Evolutionary conservation across 2,329 filamentous ascomycete species (phyloP).

Genomic region (Fusarium circinatum): DNA sequence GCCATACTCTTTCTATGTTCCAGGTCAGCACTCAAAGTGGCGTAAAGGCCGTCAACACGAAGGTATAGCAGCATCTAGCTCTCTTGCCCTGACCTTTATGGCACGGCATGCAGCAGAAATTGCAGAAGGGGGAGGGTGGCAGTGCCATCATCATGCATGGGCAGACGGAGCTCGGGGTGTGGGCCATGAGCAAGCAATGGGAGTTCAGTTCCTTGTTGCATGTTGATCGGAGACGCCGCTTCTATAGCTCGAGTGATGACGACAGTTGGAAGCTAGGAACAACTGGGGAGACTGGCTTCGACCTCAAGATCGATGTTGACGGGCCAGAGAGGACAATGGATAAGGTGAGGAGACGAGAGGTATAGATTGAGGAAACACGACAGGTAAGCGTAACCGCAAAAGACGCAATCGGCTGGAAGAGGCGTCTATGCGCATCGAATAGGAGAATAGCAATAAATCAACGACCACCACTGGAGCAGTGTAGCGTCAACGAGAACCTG

Average conservation of each 20-base stretch:
- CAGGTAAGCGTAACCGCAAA: neutral
- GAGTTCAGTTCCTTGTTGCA: constrained; percentile 2
- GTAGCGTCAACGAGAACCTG: constrained; percentile 5
- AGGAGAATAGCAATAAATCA: constrained; percentile 2
- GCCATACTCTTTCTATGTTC: neutral
- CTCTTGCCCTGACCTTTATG: constrained; percentile 4
- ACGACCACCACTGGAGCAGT: neutral
- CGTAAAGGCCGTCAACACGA: neutral
- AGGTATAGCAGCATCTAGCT: neutral
- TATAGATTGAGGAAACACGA: constrained; percentile 7
- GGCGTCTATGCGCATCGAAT: neutral
- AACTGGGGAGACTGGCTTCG: neutral
- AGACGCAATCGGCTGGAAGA: constrained; percentile 5
- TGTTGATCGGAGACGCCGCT: neutral
- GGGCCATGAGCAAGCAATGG: constrained; percentile 17
- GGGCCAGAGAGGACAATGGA: neutral
- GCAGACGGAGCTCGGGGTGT: constrained; percentile 33
- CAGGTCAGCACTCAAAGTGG: neutral
- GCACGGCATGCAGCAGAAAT: constrained; percentile 13
- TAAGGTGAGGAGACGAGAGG: constrained; percentile 19
- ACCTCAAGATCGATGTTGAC: neutral
- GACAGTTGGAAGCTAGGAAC: neutral
- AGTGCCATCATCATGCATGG: constrained; percentile 35
- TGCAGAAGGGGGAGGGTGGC: constrained; percentile 34
- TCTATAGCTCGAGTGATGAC: neutral